Evolutionary conservation across 139 green algal genomes (phyloP).

Genomic region (Chlorella sp.): DNA sequence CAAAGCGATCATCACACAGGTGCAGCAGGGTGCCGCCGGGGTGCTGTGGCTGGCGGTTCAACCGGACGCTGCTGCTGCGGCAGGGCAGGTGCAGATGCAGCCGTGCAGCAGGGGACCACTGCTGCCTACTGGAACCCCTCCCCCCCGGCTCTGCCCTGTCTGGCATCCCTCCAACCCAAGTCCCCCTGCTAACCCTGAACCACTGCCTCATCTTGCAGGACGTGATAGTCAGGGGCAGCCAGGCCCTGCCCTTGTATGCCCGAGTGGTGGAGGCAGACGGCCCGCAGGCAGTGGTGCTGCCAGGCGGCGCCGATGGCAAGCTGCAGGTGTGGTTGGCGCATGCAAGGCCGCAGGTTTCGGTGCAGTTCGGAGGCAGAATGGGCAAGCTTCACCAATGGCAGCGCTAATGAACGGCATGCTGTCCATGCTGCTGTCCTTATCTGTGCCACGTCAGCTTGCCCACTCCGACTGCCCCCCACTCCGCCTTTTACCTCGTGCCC

Average conservation of each 20-base stretch:
- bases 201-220: conserved; percentile 59
- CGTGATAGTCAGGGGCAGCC: conserved; percentile 75
- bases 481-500: too few species aligned
- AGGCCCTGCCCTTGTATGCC: conserved; percentile 78
- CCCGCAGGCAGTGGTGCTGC: conserved; percentile 56
- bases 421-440: not conserved
- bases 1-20: conserved; percentile 85
- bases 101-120: not conserved
- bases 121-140: not conserved
- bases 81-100: not conserved
- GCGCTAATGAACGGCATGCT: not conserved
- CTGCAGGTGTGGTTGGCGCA: conserved; percentile 27
- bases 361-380: not conserved
- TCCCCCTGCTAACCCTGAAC: not conserved
- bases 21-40: not conserved
- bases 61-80: not conserved
- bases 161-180: not conserved
- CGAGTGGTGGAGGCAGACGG: conserved; percentile 57
- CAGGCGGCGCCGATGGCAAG: conserved; percentile 7
- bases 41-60: too few species aligned
- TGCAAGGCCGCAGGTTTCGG: too few species aligned
- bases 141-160: too few species aligned
- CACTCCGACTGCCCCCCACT: not conserved
- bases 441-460: not conserved
- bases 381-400: too few species aligned